Conservation (phyloP, 1,284 basidiomycete species). For the Ganoderma leucocontextum region DNA sequence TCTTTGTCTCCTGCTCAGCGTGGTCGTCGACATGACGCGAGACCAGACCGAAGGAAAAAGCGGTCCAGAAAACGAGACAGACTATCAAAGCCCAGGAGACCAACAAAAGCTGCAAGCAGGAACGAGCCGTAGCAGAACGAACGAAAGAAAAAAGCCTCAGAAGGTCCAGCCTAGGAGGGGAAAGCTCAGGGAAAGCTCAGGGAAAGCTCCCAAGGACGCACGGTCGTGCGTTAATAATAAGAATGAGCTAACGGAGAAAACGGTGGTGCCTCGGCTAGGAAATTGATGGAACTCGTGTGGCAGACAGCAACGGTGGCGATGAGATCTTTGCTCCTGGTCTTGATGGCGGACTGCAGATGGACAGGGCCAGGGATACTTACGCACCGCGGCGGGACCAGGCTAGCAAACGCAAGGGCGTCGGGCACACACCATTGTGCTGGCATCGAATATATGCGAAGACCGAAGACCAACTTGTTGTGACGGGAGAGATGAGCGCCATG, state of each 20-base stretch:
- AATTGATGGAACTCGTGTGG: constrained; percentile 11
- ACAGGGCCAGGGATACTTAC: background rate
- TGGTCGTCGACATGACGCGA: constrained; percentile 1
- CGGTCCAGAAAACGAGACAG: constrained; percentile 9
- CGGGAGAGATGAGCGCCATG: background rate
- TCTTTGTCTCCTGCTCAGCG: constrained; percentile 15
- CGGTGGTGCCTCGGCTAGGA: background rate
- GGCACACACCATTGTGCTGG: background rate
- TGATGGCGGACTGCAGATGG: constrained; percentile 17
- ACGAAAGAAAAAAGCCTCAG: constrained; percentile 14
- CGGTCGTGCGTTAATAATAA: constrained; percentile 14
- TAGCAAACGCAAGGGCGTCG: background rate
- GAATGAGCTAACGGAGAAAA: constrained; percentile 14
- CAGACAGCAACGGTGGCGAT: constrained; percentile 30
- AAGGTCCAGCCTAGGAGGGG: constrained; percentile 24
- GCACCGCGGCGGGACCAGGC: background rate
- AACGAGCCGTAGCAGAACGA: constrained; percentile 1
- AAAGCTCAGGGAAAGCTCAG: constrained; percentile 8
- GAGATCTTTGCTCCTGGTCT: constrained; percentile 27
- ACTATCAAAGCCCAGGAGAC: constrained; percentile 32
- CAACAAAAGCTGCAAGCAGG: constrained; percentile 12
- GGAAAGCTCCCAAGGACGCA: constrained; percentile 19
- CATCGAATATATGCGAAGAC: background rate
- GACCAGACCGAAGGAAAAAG: background rate
- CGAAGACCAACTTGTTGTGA: background rate